These are phyloP conservation scores for Oryza australiensis DNA, from an alignment of 176 grass and related monocot genomes.

Conservation along the genomic window DNA sequence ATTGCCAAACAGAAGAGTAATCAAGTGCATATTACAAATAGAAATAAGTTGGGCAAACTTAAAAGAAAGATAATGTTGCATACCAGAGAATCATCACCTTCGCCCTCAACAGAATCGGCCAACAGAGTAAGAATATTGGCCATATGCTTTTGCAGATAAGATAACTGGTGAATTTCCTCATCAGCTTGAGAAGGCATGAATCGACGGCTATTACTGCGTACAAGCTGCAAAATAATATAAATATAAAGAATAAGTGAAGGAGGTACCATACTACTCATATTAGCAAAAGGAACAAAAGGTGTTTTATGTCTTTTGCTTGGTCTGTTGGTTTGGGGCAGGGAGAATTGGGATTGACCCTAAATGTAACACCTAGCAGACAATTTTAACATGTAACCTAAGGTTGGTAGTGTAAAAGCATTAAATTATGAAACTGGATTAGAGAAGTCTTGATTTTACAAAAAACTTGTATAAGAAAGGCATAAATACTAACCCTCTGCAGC, in stretches of 20 bases:
- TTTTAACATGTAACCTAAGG: not conserved
- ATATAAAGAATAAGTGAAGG: constrained; percentile 21
- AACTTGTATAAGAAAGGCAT: not conserved
- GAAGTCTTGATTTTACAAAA: not conserved
- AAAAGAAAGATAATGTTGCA: not conserved
- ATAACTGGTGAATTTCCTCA: constrained; percentile 94
- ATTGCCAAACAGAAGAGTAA: not conserved
- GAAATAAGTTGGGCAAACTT: constrained; percentile 12
- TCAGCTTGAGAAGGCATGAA: constrained; percentile 94
- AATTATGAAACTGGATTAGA: not conserved
- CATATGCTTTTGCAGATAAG: constrained; percentile 96
- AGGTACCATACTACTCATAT: not conserved
- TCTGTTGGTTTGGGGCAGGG: constrained; percentile 3
- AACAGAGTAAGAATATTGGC: constrained; percentile 82
- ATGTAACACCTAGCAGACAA: not conserved
- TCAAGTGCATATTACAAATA: not conserved
- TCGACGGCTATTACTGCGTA: constrained; percentile 91
- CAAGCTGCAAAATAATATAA: constrained; percentile 66
- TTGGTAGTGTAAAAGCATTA: not conserved
- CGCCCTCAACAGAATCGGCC: constrained; percentile 64
- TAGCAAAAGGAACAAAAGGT: constrained; percentile 19
- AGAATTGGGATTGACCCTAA: not conserved
- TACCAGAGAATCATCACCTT: constrained; percentile 85
- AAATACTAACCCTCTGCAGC: not conserved
- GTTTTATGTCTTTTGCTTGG: not conserved